Percentiles rank a stretch among this genome's conserved stretches.
Evolutionary conservation across 441 rosid species (phyloP).

Genomic region (Eruca vesicaria): DNA sequence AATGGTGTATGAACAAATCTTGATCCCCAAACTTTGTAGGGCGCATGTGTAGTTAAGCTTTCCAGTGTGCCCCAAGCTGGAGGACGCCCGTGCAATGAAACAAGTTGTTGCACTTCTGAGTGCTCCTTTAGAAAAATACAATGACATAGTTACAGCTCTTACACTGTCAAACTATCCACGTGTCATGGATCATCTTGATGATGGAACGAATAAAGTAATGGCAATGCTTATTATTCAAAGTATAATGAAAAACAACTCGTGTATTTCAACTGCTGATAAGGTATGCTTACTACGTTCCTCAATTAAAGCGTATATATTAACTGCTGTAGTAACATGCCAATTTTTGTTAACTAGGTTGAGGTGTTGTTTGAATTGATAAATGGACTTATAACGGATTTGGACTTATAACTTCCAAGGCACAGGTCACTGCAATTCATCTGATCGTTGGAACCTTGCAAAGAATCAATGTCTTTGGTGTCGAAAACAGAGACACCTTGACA

Average conservation of each 20-base stretch:
- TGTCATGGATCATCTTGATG: slow-evolving; percentile 68
- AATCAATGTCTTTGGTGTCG: slow-evolving; percentile 69
- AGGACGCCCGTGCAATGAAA: slow-evolving; percentile 58
- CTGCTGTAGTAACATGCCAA: not conserved
- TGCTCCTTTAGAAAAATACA: slow-evolving; percentile 74
- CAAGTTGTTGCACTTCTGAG: slow-evolving; percentile 69
- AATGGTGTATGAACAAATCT: slow-evolving; percentile 11
- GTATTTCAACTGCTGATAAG: slow-evolving; percentile 61
- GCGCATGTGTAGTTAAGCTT: slow-evolving; percentile 58
- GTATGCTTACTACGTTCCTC: slow-evolving; percentile 34
- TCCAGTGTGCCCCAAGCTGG: slow-evolving; percentile 54
- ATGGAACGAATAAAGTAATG: slow-evolving; percentile 66
- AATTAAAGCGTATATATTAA: not conserved
- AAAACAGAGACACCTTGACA: slow-evolving; percentile 75
- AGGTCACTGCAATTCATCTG: slow-evolving; percentile 72
- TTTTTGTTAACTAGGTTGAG: slow-evolving; percentile 53
- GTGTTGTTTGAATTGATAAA: slow-evolving; percentile 62
- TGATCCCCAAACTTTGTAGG: slow-evolving; percentile 34
- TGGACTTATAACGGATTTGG: slow-evolving; percentile 67
- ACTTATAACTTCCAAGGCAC: slow-evolving; percentile 66
- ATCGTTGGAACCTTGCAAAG: slow-evolving; percentile 73
- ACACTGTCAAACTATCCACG: slow-evolving; percentile 68
- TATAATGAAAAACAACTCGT: slow-evolving; percentile 61
- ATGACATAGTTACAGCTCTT: slow-evolving; percentile 57
- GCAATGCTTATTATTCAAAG: slow-evolving; percentile 74